Evolutionary conservation across 176 grass and related monocot species (phyloP), one percentile per base, ranked within the genome.

Genomic region (Carex parvula): DNA sequence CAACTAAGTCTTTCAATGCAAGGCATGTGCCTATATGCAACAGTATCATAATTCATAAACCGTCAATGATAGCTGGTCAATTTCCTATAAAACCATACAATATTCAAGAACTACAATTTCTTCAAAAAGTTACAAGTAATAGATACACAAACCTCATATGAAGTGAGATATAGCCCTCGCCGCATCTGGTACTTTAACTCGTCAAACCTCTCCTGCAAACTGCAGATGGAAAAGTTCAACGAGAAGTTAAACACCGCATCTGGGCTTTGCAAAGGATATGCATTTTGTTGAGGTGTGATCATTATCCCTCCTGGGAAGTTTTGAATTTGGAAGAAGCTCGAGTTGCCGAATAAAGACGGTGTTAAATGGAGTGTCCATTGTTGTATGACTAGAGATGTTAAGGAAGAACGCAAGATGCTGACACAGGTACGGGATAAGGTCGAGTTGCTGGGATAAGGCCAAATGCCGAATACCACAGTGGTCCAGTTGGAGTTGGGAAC

Each of bases 151-250:
- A 95, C 93, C 90, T 95, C 93, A 54, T 79, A 88, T 58, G 85
- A 65, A 72, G 79, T 87, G 68, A 95, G 88, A 84, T 90, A 72
- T 74, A 95, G 84, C 44, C 90, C 90, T 16, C 58, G 85, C 54
- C 90, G 91, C 87, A 95, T 95, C 66, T 95, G 93, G 79, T 88
- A 57, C 79, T 90, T 95, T 84, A 95, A 86, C 87, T 95, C 87
- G 11, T 70, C 85, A 52, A 95, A 9, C 85, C 84, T 92, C 60
- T 84, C 72, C 77, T 89, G 69, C 48, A 92, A 88, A 70, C 83
- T 59, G 24, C 83, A 84, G 69, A 95, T 95, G 21, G 90, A 72
- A 37, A 86, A 90, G 63, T 95, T 95, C 84, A 95, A 90, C 3
- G 76, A 86, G 73, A 95, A 95, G 85, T 87, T 95, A 83, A 95